Evolutionary conservation across 2,329 filamentous ascomycete genomes (phyloP), one percentile per base, ranked within the genome.

Genomic region (Talaromyces islandicus): DNA sequence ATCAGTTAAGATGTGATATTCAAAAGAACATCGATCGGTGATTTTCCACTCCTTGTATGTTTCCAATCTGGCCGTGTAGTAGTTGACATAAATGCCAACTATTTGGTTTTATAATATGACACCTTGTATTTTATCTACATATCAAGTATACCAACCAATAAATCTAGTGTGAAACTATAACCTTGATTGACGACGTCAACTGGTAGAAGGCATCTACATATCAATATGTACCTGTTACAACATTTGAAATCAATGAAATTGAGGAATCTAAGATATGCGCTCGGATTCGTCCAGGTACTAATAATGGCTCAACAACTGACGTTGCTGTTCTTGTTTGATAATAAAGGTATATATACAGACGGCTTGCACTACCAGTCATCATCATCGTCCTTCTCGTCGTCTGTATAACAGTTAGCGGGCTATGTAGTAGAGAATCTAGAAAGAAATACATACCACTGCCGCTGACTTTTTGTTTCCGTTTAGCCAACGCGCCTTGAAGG

Each of bases 401-500:
- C 60, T 62, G 35, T 52, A 58, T 54, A n/a, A 29, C 12, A n/a
- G 57, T 68, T 71, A 71, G 73, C 68, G 19, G 19, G 43, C 4
- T 12, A 24, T 46, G 56, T 6, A 51, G 30, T 25, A 30, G 24
- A 29, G 38, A 12, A 55, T 17, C 10, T 21, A 7, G 32, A 60
- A 58, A 56, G 10, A 57, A 57, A 51, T 14, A 88, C 90, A 86
- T 85, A 97, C 93, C 93, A 81, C 91, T 96, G 73, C 90, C 88
- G 77, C 90, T 91, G 73, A 97, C 93, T 81, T 96, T 96, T 75
- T 91, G 86, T 81, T 97, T 97, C 74, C 93, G 84, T 78, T 90
- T 89, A 70, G 88, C 85, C 68, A 92, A 76, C 60, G 88, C 89
- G 62, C 86, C 88, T 62, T 90, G 90, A 67, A 96, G 78, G 54